Percentiles rank a stretch among this genome's conserved stretches.
phyloP scores from a whole-genome alignment of 768 basidiomycete genomes.

The Cystofilobasidium bisporidii region DNA sequence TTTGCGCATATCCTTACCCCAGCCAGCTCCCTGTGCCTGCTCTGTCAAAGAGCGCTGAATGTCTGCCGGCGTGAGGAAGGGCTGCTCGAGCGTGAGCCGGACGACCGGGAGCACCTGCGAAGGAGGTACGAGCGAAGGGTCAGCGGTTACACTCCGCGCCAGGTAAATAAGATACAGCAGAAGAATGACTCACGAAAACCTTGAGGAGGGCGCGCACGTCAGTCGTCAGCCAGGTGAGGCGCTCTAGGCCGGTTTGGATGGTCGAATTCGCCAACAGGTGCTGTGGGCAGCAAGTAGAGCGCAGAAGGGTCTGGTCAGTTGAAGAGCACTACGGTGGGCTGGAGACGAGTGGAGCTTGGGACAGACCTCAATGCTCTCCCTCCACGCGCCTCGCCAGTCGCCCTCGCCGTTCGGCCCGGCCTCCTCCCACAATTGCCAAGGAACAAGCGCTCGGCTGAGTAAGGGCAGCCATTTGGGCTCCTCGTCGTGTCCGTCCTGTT shows the following conservation, averaged over 20 bases:
- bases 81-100: constrained; percentile 46
- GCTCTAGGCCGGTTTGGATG: constrained; percentile 9
- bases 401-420: background rate
- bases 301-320: too few relatives aligned
- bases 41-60: constrained; percentile 45
- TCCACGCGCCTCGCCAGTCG: constrained; percentile 14
- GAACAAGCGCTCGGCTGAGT: constrained; percentile 17
- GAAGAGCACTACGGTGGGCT: constrained; percentile 18
- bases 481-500: constrained; percentile 40
- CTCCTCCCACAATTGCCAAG: constrained; percentile 47
- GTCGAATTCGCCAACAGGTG: constrained; percentile 45
- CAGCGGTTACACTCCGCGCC: too few relatives aligned
- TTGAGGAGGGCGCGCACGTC: constrained; percentile 45
- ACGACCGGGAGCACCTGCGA: constrained; percentile 31
- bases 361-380: constrained; percentile 10
- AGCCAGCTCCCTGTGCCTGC: constrained; percentile 55
- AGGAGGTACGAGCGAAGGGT: constrained; percentile 7
- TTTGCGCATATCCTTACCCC: constrained; percentile 16
- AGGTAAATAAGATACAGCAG: background rate
- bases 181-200: constrained; percentile 50
- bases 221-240: constrained; percentile 13
- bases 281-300: constrained; percentile 60
- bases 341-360: constrained; percentile 37
- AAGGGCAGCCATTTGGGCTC: constrained; percentile 8
- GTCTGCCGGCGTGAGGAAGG: constrained; percentile 48